These are phyloP conservation scores for Solanum chiquidenum DNA, from an alignment of 257 asterid species.

Conservation along the genomic window DNA sequence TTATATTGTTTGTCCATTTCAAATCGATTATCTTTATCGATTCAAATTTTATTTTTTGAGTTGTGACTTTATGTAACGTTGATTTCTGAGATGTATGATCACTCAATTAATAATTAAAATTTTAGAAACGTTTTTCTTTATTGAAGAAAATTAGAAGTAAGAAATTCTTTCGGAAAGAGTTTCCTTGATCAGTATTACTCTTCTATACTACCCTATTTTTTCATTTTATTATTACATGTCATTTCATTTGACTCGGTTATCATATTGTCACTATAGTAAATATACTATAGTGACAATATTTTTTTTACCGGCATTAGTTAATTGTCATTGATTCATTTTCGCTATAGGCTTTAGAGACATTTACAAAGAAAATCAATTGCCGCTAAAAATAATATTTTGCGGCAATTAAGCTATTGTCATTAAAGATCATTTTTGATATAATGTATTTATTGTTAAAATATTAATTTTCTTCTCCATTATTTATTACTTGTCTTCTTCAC, in stretches of 20 bases:
- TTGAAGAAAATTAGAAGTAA: background rate
- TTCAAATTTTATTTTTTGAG: background rate
- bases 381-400: too few relatives aligned
- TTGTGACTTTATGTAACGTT: background rate
- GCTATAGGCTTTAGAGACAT: rapidly evolving
- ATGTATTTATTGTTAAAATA: background rate
- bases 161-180: too few relatives aligned
- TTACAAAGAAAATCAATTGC: background rate
- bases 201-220: background rate
- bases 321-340: background rate
- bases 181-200: background rate
- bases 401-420: too few relatives aligned
- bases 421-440: too few relatives aligned
- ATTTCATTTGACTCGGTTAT: too few relatives aligned
- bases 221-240: too few relatives aligned
- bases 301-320: rapidly evolving
- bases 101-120: too few relatives aligned
- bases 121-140: rapidly evolving
- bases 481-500: background rate
- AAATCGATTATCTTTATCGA: background rate
- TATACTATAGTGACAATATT: too few relatives aligned
- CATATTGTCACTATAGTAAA: background rate
- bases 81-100: background rate
- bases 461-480: background rate
- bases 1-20: background rate